A percentile compares a stretch with the other conserved stretches of the same genome.
phyloP scores from a whole-genome alignment of 148 eudicot species.

The Silene uniflora region DNA sequence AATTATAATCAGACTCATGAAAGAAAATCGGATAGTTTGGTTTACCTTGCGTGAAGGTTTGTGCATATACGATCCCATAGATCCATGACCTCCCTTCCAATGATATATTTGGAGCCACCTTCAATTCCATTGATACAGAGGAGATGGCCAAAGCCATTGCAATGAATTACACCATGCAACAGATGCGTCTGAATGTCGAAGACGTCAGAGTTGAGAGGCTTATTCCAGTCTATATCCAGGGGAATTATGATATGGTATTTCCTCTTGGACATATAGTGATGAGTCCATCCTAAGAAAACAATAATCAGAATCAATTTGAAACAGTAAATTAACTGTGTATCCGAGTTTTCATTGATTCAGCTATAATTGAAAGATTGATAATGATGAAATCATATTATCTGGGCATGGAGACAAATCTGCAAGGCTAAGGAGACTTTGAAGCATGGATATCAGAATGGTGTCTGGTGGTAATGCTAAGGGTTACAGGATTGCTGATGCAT shows the following conservation, averaged over 20 bases:
- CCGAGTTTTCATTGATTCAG: no score
- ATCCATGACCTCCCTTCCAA: conserved; percentile 77
- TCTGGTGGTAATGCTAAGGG: no score
- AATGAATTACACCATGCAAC: conserved; percentile 79
- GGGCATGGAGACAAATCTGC: no score
- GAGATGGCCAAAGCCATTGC: conserved; percentile 87
- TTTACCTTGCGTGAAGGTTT: conserved; percentile 56
- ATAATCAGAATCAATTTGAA: not conserved
- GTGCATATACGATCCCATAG: conserved; percentile 90
- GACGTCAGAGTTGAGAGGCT: conserved; percentile 45
- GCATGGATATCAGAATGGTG: no score
- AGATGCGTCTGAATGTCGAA: conserved; percentile 63
- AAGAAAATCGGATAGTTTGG: no score
- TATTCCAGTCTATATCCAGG: conserved; percentile 59
- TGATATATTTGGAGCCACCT: conserved; percentile 62
- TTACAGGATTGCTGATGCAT: no score
- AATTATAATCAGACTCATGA: no score
- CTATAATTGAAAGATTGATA: no score
- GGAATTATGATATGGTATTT: conserved; percentile 86
- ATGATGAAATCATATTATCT: no score
- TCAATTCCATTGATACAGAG: conserved; percentile 72
- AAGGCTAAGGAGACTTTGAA: no score
- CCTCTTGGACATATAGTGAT: conserved; percentile 71
- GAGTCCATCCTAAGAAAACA: conserved; percentile 66
- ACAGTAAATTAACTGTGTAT: no score